Evolutionary conservation across 2,329 filamentous ascomycete species (phyloP), one percentile per base, ranked within the genome.

Genomic region (Colletotrichum tropicale): DNA sequence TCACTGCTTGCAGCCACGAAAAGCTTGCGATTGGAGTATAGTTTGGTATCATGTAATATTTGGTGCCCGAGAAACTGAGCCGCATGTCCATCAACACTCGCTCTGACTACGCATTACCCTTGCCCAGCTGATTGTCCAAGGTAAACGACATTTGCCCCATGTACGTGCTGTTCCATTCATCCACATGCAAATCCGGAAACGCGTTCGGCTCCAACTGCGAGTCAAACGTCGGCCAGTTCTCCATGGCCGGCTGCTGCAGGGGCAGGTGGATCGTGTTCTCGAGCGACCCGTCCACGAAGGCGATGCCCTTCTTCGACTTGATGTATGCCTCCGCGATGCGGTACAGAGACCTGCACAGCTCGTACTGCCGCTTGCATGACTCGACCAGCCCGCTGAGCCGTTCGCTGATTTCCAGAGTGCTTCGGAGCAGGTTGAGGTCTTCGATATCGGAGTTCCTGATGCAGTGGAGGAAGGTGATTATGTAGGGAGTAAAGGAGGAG

Each of bases 401-500:
- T 16, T 74, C 71, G 56, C 56, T 70, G 43, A 74, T 74, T 15
- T 74, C 66, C 3, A 74, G n/a, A 9, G 71, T 30, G 18, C 30
- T 43, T 15, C 66, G 66, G 2, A 74, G 30, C 7, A 77, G 66
- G 10, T 60, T 34, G 2, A 79, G 60, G 16, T 78, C 77, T 9
- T 74, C 58, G 10, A 38, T 26, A n/a, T 76, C 66, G 9, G 67
- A 75, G 48, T 74, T 62, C 13, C 67, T 58, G 43, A 78, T 78
- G 34, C 77, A 77, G 61, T 79, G 77, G 16, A 79, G 68, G 24
- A 79, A 79, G 0, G 75, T 79, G 38, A 78, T 74, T n/a, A 79
- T 70, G 60, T 76, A 79, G 2, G 78, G 78, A 6, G 78, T 78
- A n/a, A 78, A 79, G 7, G 78, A 79, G 4, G 76, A 77, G n/a